phyloP scores from a whole-genome alignment of 345 rosid species.

The Lenwebbia sp. region DNA sequence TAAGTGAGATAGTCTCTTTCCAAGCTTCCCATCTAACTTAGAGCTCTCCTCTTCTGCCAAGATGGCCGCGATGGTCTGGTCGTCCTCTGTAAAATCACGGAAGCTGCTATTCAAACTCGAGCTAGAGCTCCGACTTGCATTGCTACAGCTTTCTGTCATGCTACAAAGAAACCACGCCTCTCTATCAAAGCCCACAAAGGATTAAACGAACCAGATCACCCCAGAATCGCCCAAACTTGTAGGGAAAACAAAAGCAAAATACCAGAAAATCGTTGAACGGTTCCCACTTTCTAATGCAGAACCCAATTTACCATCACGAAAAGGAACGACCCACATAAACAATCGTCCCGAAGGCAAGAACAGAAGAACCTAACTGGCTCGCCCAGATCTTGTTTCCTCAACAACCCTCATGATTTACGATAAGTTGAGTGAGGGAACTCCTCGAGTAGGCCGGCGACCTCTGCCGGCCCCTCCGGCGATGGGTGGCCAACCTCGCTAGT shows the following conservation, averaged over 20 bases:
- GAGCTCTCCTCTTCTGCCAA: conserved; percentile 58
- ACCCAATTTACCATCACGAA: not conserved
- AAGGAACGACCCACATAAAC: not conserved
- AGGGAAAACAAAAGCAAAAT: not conserved
- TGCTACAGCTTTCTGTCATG: conserved; percentile 39
- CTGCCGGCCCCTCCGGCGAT: too few species aligned
- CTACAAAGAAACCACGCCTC: not conserved
- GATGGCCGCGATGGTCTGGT: conserved; percentile 66
- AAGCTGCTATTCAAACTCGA: conserved; percentile 72
- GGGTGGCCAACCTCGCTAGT: not conserved
- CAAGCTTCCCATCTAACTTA: conserved; percentile 37
- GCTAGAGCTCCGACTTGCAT: conserved; percentile 70
- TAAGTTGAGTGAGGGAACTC: too few species aligned
- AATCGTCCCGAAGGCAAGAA: not conserved
- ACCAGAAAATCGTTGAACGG: not conserved
- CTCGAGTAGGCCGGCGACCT: too few species aligned
- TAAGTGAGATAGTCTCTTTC: conserved; percentile 74
- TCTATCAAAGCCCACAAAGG: not conserved
- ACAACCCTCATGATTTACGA: too few species aligned
- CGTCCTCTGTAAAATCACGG: conserved; percentile 75
- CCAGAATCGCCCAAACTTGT: not conserved
- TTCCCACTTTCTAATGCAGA: not conserved
- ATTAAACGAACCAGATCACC: not conserved
- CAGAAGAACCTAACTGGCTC: not conserved
- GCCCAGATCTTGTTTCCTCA: too few species aligned